Evolutionary conservation across 768 basidiomycete species (phyloP), one percentile per base, ranked within the genome.

Genomic region (Tricholoma matsutake): DNA sequence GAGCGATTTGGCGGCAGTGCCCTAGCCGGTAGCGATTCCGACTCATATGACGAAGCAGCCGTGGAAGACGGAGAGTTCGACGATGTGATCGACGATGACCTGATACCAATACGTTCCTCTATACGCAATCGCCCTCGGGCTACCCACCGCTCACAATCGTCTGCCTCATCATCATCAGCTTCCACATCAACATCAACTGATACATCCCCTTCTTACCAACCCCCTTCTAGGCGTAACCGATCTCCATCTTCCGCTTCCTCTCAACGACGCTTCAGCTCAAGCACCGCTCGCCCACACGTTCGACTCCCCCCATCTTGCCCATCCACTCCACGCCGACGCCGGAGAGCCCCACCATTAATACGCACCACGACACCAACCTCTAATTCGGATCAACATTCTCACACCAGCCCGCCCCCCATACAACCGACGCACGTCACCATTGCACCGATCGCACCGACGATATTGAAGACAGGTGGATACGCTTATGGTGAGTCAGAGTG

Each of bases 401-500:
- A 51, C 51, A 22, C 41, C 7, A 39, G 57, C 10, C 59, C 55
- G 45, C 51, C 61, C 35, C 13, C 49, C 32, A 28, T 54, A 32
- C 51, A 63, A 28, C 39, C 54, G 37, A 20, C 66, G 5, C 73
- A 77, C 63, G 80, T 82, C 47, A 81, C 75, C 20, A 82, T 81
- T 63, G 82, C 76, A 16, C 80, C 76, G 11, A 83, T 83, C 61
- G 79, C 82, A 31, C 84, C 85, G 7, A 96, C 97, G 4, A 83
- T 92, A 51, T 81, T 98, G 64, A 99, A 98, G 78, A 92, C 92
- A 16, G 83, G 79, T 9, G 78, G 81, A 1, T 75, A 80, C 10
- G 81, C 79, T 6, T 82, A 84, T 56, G 74, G 76, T 28, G 75
- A 71, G 6, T 69, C 66, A 9, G 70, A 62, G 6, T 82, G 83